Conservation (phyloP, 306 rosid genomes). For the Acmispon strigosus region DNA sequence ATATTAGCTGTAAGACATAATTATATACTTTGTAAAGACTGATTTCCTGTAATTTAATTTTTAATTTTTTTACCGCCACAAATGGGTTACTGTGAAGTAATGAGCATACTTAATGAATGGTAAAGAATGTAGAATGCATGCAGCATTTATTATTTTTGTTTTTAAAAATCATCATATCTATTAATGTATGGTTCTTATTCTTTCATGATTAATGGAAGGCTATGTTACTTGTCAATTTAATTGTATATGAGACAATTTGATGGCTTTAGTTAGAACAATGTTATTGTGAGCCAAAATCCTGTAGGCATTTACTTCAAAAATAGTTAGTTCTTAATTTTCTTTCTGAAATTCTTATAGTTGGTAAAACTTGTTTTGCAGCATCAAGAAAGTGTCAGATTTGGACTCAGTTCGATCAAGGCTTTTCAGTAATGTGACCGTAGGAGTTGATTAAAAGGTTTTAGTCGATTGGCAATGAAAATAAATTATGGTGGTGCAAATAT, state of each 20-base stretch:
- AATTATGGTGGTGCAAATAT: background rate
- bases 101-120: background rate
- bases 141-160: background rate
- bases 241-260: background rate
- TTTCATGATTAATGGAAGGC: background rate
- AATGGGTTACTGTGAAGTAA: background rate
- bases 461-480: background rate
- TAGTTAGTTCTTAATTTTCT: background rate
- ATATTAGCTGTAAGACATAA: background rate
- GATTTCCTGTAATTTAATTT: too few species aligned
- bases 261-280: background rate
- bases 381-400: constrained; percentile 29
- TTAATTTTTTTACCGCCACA: background rate
- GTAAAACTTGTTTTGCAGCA: constrained; percentile 27
- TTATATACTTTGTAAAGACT: too few species aligned
- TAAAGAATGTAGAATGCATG: background rate
- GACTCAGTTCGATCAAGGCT: constrained; percentile 42
- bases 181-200: background rate
- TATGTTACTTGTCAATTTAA: background rate
- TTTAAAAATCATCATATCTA: background rate
- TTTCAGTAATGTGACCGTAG: background rate
- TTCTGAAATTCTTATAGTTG: background rate
- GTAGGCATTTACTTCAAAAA: background rate
- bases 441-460: background rate
- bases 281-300: background rate